Conservation (phyloP, 2,329 filamentous ascomycete species). For the Fusarium sp. region DNA sequence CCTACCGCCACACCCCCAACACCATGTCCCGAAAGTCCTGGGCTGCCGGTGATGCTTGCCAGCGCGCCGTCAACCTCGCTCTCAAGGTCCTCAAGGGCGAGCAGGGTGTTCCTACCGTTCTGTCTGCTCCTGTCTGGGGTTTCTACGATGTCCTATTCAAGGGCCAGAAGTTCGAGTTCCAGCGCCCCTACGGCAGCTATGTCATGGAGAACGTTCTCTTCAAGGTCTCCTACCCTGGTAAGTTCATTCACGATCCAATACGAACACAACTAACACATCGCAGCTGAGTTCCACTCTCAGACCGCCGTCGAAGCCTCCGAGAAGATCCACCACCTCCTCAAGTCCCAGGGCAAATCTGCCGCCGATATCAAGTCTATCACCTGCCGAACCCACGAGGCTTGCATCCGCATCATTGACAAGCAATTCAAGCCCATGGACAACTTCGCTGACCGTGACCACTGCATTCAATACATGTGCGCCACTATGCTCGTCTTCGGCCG, state of each 20-base stretch:
- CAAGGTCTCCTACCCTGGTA: slow-evolving; percentile 98
- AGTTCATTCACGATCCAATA: slow-evolving; percentile 43
- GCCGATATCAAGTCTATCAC: slow-evolving; percentile 93
- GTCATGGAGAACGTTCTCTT: slow-evolving; percentile 99
- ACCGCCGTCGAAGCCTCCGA: slow-evolving; percentile 96
- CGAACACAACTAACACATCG: slow-evolving; percentile 23
- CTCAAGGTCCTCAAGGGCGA: slow-evolving; percentile 94
- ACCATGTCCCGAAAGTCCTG: slow-evolving; percentile 99
- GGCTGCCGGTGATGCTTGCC: slow-evolving; percentile 98
- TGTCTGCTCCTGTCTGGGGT: slow-evolving; percentile 93
- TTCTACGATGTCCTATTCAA: slow-evolving; percentile 99
- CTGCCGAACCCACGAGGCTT: slow-evolving; percentile 97
- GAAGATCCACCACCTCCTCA: slow-evolving; percentile 85
- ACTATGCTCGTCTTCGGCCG: slow-evolving; percentile 97
- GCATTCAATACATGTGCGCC: slow-evolving; percentile 98
- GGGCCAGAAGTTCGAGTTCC: slow-evolving; percentile 95
- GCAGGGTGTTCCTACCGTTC: slow-evolving; percentile 88
- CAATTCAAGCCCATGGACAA: slow-evolving; percentile 99
- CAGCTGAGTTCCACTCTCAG: slow-evolving; percentile 96
- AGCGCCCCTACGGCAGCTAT: slow-evolving; percentile 95
- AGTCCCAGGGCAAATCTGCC: slow-evolving; percentile 86
- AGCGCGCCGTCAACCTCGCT: slow-evolving; percentile 90
- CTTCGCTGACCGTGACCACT: slow-evolving; percentile 99
- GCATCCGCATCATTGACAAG: slow-evolving; percentile 99
- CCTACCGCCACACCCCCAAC: slow-evolving; percentile 97